These are phyloP conservation scores for Solanum sitiens DNA, from an alignment of 257 asterid genomes.

Conservation along the genomic window DNA sequence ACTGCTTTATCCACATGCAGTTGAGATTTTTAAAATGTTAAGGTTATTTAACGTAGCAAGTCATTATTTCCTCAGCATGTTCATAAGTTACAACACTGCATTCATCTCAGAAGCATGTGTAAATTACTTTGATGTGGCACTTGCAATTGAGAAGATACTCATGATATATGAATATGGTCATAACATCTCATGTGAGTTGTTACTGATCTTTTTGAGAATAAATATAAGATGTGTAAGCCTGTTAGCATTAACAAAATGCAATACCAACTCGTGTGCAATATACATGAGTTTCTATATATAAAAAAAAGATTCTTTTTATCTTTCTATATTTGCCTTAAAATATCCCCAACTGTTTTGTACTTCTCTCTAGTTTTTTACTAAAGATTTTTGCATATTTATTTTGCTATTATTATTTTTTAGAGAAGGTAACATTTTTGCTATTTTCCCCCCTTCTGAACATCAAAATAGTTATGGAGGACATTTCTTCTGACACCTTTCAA, in stretches of 20 bases:
- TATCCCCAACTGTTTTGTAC: neutral
- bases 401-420: neutral
- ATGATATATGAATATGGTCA: neutral
- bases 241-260: neutral
- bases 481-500: constrained; percentile 82
- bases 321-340: neutral
- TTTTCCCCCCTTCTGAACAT: neutral
- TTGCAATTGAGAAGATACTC: neutral
- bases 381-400: neutral
- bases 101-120: neutral
- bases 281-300: neutral
- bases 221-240: neutral
- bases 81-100: neutral
- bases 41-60: neutral
- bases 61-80: neutral
- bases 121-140: neutral
- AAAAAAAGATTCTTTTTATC: neutral
- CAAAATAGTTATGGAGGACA: constrained; percentile 87
- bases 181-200: neutral
- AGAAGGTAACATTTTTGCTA: neutral
- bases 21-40: neutral
- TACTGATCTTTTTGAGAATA: neutral
- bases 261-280: neutral
- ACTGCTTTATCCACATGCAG: neutral
- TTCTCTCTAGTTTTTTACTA: neutral